These are phyloP conservation scores for Rhododendron ovatum DNA, from an alignment of 148 eudicot species.

Conservation along the genomic window DNA sequence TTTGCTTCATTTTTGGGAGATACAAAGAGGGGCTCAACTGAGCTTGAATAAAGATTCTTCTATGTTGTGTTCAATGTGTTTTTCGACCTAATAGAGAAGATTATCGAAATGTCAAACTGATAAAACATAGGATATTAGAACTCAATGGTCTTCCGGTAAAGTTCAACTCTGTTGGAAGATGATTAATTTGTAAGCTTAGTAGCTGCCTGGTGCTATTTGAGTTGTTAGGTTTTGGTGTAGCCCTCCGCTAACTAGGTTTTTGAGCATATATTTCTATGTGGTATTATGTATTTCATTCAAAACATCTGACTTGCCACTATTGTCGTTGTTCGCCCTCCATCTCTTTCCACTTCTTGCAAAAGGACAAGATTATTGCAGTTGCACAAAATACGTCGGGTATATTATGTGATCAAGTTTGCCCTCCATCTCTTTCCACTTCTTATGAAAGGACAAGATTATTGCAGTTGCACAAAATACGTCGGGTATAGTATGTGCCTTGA, in stretches of 20 bases:
- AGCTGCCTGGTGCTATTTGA: not conserved
- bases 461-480: not conserved
- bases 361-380: too few species aligned
- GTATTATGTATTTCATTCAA: not conserved
- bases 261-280: not conserved
- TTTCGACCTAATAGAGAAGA: not conserved
- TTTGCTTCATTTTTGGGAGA: not conserved
- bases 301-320: not conserved
- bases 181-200: not conserved
- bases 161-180: not conserved
- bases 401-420: too few species aligned
- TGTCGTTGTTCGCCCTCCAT: not conserved
- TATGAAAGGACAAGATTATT: too few species aligned
- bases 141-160: not conserved
- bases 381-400: not conserved
- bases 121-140: not conserved
- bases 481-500: too few species aligned
- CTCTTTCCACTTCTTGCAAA: not conserved
- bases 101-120: not conserved
- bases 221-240: not conserved
- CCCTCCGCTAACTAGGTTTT: not conserved
- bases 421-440: not conserved
- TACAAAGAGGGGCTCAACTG: not conserved
- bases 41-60: not conserved
- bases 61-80: not conserved